These are phyloP conservation scores for Xerocomellus chrysenteron DNA, from an alignment of 768 basidiomycete genomes.

Conservation along the genomic window DNA sequence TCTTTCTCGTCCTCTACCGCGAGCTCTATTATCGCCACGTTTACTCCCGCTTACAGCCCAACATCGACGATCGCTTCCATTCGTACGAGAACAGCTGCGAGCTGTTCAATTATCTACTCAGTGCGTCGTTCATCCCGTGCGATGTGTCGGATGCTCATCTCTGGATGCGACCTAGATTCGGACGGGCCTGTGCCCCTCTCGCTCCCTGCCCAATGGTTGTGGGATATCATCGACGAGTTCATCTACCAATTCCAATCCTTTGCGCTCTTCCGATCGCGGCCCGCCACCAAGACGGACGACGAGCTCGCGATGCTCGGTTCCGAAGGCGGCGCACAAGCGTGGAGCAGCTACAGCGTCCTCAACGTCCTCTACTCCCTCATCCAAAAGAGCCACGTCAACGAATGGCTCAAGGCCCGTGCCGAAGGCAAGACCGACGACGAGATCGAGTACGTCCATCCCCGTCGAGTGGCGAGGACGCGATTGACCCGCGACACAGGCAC, in stretches of 20 bases:
- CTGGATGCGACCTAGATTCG: constrained; percentile 56
- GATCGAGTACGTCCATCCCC: constrained; percentile 59
- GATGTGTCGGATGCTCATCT: background rate
- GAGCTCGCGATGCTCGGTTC: constrained; percentile 82
- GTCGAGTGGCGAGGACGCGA: background rate
- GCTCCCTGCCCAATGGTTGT: constrained; percentile 96
- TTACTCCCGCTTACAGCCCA: constrained; percentile 91
- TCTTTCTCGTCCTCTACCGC: constrained; percentile 95
- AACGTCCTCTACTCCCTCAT: constrained; percentile 98
- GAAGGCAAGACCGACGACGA: constrained; percentile 80
- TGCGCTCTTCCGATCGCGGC: constrained; percentile 86
- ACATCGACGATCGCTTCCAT: constrained; percentile 97
- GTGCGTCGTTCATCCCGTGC: constrained; percentile 37
- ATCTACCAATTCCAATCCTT: constrained; percentile 99
- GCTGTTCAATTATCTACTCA: constrained; percentile 95
- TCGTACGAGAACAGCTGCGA: constrained; percentile 98
- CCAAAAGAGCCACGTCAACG: constrained; percentile 95
- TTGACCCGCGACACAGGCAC: constrained; percentile 47
- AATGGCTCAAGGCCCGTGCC: constrained; percentile 82
- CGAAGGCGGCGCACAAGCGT: constrained; percentile 75
- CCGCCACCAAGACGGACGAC: constrained; percentile 84
- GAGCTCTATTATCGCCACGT: constrained; percentile 96
- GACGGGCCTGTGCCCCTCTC: constrained; percentile 90
- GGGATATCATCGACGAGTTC: constrained; percentile 97
- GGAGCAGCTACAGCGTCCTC: constrained; percentile 97